A percentile compares a stretch with the other conserved stretches of the same genome.
Evolutionary conservation across 805 yeast genomes (phyloP).

Genomic region (Metschnikowia drakensbergensis): DNA sequence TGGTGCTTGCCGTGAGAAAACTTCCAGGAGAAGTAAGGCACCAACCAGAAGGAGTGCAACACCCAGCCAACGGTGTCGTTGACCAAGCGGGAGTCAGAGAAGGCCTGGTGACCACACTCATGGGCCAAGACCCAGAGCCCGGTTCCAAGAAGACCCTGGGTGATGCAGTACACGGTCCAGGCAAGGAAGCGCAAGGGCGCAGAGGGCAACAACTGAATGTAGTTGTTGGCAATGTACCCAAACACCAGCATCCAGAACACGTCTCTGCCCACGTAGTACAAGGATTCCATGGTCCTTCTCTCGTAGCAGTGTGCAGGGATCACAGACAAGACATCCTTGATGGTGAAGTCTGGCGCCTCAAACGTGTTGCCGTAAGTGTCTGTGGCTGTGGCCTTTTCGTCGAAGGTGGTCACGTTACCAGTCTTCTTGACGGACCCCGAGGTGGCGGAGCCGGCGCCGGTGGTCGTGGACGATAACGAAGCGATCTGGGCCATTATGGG

Average conservation of each 20-base stretch:
- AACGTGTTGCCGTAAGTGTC: slow-evolving; percentile 65
- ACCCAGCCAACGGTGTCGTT: slow-evolving; percentile 84
- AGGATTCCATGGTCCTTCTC: slow-evolving; percentile 51
- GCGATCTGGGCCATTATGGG: slow-evolving; percentile 15
- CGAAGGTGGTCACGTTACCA: slow-evolving; percentile 43
- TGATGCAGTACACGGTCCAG: slow-evolving; percentile 55
- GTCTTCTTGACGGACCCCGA: slow-evolving; percentile 22
- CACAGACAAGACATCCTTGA: slow-evolving; percentile 67
- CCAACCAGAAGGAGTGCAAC: slow-evolving; percentile 71
- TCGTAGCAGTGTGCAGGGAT: slow-evolving; percentile 76
- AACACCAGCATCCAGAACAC: slow-evolving; percentile 44
- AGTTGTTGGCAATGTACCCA: slow-evolving; percentile 51
- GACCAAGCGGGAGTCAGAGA: slow-evolving; percentile 64
- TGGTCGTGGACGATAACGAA: slow-evolving; percentile 11
- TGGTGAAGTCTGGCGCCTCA: slow-evolving; percentile 69
- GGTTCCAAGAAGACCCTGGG: slow-evolving; percentile 65
- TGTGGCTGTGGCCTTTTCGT: slow-evolving; percentile 39
- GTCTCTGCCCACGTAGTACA: slow-evolving; percentile 68
- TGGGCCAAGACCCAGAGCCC: slow-evolving; percentile 87
- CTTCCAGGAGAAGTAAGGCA: slow-evolving; percentile 88
- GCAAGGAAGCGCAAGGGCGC: slow-evolving; percentile 44
- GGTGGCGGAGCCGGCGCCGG: slow-evolving; percentile 8
- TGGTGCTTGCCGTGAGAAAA: slow-evolving; percentile 83
- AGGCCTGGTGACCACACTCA: slow-evolving; percentile 90
- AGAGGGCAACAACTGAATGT: slow-evolving; percentile 42